Percentiles rank a stretch among this genome's conserved stretches.
Conservation (phyloP, 805 yeast species). For the Candida maltosa region DNA sequence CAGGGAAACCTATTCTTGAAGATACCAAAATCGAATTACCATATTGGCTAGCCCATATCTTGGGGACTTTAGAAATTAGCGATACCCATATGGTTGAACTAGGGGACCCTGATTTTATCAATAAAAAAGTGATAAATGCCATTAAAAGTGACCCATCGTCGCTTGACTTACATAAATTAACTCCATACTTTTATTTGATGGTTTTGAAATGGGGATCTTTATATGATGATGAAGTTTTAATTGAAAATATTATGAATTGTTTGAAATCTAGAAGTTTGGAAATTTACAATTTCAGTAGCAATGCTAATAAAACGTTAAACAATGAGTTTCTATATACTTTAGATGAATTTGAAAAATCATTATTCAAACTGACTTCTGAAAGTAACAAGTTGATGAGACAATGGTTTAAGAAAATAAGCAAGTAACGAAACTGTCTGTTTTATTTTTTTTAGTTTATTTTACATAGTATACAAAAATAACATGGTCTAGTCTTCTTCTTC, state of each 20-base stretch:
- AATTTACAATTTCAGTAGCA: conserved; percentile 67
- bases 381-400: conserved; percentile 37
- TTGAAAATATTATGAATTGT: conserved; percentile 47
- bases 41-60: conserved; percentile 79
- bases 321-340: conserved; percentile 57
- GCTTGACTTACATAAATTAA: conserved; percentile 64
- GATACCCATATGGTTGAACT: conserved; percentile 59
- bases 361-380: conserved; percentile 53
- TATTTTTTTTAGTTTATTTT: conserved; percentile 2
- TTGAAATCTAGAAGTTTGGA: conserved; percentile 63
- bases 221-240: conserved; percentile 63
- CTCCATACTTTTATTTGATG: conserved; percentile 65
- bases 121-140: conserved; percentile 69
- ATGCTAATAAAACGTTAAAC: conserved; percentile 46
- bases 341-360: conserved; percentile 71
- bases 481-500: conserved; percentile 14
- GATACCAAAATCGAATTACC: conserved; percentile 76
- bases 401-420: conserved; percentile 26
- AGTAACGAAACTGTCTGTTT: too few relatives aligned
- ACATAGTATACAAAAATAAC: too few relatives aligned
- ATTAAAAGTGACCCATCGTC: conserved; percentile 67
- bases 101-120: conserved; percentile 67
- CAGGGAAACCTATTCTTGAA: conserved; percentile 56
- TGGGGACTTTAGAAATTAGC: conserved; percentile 48
- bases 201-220: conserved; percentile 76